phyloP scores from a whole-genome alignment of 805 yeast genomes.

The Lipomyces chichibuensis region DNA sequence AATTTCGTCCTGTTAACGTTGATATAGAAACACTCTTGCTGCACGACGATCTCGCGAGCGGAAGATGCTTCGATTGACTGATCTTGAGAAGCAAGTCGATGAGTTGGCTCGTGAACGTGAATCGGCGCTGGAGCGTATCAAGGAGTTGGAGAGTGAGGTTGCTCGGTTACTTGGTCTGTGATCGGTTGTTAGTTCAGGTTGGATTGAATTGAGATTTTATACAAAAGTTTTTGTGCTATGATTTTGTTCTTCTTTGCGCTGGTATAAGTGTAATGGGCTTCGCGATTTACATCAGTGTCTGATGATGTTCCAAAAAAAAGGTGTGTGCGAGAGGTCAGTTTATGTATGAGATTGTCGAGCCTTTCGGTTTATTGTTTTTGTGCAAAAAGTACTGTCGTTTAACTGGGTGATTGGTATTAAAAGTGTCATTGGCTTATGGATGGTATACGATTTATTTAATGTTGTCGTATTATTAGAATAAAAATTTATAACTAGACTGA shows the following conservation, averaged over 20 bases:
- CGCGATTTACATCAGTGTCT: neutral
- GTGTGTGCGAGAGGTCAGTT: neutral
- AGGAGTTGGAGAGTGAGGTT: constrained; percentile 29
- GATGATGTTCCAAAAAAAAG: neutral
- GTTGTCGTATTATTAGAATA: neutral
- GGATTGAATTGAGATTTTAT: neutral
- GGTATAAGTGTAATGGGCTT: neutral
- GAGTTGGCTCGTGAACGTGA: constrained; percentile 46
- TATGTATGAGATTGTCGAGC: neutral
- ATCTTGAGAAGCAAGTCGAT: constrained; percentile 78
- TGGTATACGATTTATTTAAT: neutral
- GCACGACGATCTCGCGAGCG: constrained; percentile 95
- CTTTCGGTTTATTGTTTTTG: neutral
- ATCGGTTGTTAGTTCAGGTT: neutral
- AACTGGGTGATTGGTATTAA: neutral
- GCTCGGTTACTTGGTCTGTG: constrained; percentile 14
- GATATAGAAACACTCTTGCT: constrained; percentile 76
- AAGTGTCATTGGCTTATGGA: neutral
- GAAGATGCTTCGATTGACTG: constrained; percentile 83
- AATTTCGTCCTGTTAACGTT: too few relatives aligned
- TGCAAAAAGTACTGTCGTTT: neutral
- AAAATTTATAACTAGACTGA: neutral
- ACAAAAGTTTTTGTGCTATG: constrained; percentile 1
- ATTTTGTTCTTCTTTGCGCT: neutral
- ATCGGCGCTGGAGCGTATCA: constrained; percentile 15